Percentiles rank a stretch among this genome's conserved stretches.
These are phyloP conservation scores for Millerozyma miso DNA, from an alignment of 805 yeast genomes.

Conservation along the genomic window DNA sequence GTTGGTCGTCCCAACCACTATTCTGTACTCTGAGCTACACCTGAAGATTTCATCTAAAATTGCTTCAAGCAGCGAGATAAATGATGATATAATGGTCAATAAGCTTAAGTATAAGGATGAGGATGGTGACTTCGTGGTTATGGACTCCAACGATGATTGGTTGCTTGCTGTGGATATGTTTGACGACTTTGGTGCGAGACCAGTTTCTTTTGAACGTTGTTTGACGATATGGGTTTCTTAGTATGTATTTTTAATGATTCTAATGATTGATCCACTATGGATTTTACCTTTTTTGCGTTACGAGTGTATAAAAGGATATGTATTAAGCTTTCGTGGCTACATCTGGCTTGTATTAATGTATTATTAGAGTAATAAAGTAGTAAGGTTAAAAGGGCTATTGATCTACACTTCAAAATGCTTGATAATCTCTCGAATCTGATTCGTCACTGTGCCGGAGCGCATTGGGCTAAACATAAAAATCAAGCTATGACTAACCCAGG, in stretches of 20 bases:
- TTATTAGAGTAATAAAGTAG: too few relatives aligned
- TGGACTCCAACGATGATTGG: constrained; percentile 88
- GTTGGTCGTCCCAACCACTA: constrained; percentile 22
- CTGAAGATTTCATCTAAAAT: constrained; percentile 53
- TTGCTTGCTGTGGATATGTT: constrained; percentile 68
- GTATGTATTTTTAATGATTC: background rate
- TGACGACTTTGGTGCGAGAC: constrained; percentile 26
- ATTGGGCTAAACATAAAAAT: background rate
- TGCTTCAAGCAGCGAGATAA: constrained; percentile 48
- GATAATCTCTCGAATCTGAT: constrained; percentile 4
- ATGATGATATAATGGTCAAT: constrained; percentile 46
- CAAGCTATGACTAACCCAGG: background rate
- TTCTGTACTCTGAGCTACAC: constrained; percentile 51
- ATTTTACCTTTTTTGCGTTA: background rate
- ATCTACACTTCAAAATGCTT: background rate
- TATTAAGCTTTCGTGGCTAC: too few relatives aligned
- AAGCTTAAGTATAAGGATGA: constrained; percentile 85
- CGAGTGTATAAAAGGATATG: background rate
- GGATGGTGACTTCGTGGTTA: constrained; percentile 88
- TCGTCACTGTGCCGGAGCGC: constrained; percentile 3
- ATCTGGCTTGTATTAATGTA: too few relatives aligned
- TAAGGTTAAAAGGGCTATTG: background rate
- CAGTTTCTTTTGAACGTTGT: constrained; percentile 10
- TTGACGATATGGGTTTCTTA: constrained; percentile 42
- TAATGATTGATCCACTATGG: background rate